These are phyloP conservation scores for Oehlia diaphana DNA, from an alignment of 192 early-diverging fungal species.

Conservation along the genomic window DNA sequence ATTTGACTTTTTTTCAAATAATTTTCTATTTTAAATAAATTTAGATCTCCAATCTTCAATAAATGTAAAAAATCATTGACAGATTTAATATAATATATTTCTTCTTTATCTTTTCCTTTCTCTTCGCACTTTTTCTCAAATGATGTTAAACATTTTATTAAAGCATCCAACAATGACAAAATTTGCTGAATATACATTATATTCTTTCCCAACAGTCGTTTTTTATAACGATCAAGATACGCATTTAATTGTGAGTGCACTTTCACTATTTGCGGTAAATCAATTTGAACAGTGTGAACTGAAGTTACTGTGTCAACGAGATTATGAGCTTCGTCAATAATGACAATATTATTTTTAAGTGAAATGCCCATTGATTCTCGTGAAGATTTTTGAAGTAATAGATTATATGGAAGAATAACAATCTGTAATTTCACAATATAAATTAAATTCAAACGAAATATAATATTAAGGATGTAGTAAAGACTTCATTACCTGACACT, in stretches of 20 bases:
- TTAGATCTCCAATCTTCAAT: conserved; percentile 75
- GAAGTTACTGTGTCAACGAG: conserved; percentile 73
- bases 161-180: conserved; percentile 56
- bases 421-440: conserved; percentile 49
- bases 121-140: not conserved
- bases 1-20: conserved; percentile 72
- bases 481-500: conserved; percentile 47
- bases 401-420: conserved; percentile 88
- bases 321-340: conserved; percentile 85
- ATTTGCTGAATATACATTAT: conserved; percentile 76
- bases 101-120: too few species aligned
- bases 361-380: conserved; percentile 75
- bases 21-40: conserved; percentile 72
- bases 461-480: not conserved
- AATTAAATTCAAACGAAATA: not conserved
- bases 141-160: conserved; percentile 47
- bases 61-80: conserved; percentile 73
- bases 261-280: conserved; percentile 47
- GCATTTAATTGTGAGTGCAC: conserved; percentile 56
- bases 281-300: conserved; percentile 65
- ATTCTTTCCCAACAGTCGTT: conserved; percentile 69
- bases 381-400: conserved; percentile 71
- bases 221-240: conserved; percentile 73
- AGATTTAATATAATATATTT: conserved; percentile 38
- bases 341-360: conserved; percentile 72